Conservation (phyloP, 768 basidiomycete genomes). For the Naganishia randhawae region DNA sequence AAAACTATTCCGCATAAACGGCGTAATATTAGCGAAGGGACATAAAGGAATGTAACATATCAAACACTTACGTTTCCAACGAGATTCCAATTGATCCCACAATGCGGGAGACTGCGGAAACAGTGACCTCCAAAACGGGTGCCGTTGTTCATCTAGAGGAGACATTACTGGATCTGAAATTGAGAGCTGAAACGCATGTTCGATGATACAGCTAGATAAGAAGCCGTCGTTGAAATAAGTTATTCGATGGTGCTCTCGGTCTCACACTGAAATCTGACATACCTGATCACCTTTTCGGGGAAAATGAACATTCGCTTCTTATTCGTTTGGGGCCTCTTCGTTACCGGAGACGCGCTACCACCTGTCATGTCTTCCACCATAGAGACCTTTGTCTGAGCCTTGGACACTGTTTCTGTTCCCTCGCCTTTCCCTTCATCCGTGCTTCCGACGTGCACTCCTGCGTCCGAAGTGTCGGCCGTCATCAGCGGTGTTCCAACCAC, state of each 20-base stretch:
- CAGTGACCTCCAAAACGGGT: background rate
- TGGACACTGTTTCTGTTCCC: background rate
- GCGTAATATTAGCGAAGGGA: background rate
- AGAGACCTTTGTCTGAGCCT: background rate
- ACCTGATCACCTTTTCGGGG: slow-evolving; percentile 18
- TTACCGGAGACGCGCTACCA: background rate
- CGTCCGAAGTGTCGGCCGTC: background rate
- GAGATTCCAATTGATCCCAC: background rate
- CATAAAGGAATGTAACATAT: background rate
- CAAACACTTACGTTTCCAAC: slow-evolving; percentile 1
- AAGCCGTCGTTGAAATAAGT: too few species aligned
- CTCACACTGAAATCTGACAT: background rate
- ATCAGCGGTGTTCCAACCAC: slow-evolving; percentile 1
- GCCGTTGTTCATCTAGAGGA: background rate
- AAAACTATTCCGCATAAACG: background rate
- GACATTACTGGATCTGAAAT: background rate
- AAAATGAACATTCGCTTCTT: background rate
- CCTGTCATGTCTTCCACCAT: background rate
- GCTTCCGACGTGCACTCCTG: background rate
- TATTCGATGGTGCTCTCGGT: background rate
- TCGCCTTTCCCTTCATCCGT: background rate
- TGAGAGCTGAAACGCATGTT: background rate
- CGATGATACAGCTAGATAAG: background rate
- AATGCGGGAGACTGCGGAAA: background rate
- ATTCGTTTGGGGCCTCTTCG: background rate